These are phyloP conservation scores for Aspergillus unguis DNA, from an alignment of 2,329 filamentous ascomycete genomes.

Conservation along the genomic window DNA sequence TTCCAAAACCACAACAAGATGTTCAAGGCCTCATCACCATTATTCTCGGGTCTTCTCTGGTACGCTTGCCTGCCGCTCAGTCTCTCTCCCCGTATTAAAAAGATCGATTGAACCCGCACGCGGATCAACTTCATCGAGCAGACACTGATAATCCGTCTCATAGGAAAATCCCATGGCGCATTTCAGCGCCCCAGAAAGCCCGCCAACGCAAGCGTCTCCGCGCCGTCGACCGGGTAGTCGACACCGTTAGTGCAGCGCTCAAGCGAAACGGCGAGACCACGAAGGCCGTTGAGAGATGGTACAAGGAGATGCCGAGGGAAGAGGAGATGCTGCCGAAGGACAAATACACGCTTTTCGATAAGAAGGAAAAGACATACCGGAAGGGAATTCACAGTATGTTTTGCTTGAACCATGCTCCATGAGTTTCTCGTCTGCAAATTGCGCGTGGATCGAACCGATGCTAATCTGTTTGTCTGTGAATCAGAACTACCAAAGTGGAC, in stretches of 20 bases:
- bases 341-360: constrained; percentile 97
- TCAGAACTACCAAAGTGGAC: constrained; percentile 88
- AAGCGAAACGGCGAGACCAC: constrained; percentile 65
- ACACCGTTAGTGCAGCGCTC: constrained; percentile 75
- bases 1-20: constrained; percentile 49
- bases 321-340: constrained; percentile 92
- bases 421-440: background rate
- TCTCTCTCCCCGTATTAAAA: background rate
- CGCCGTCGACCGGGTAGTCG: constrained; percentile 82
- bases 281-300: constrained; percentile 85
- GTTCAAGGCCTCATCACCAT: constrained; percentile 76
- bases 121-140: no score
- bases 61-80: constrained; percentile 38
- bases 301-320: constrained; percentile 92
- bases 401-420: background rate
- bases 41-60: constrained; percentile 81
- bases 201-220: constrained; percentile 80
- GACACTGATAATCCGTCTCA: background rate
- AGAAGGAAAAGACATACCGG: constrained; percentile 90
- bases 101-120: background rate
- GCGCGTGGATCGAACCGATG: background rate
- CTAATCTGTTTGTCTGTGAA: constrained; percentile 9
- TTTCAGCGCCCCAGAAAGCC: constrained; percentile 86
- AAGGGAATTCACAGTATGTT: constrained; percentile 90
- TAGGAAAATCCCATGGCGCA: constrained; percentile 95